Percentiles rank a stretch among this genome's conserved stretches.
These are phyloP conservation scores for Lodderomyces metapsilosis DNA, from an alignment of 1,139 yeast genomes.

Conservation along the genomic window DNA sequence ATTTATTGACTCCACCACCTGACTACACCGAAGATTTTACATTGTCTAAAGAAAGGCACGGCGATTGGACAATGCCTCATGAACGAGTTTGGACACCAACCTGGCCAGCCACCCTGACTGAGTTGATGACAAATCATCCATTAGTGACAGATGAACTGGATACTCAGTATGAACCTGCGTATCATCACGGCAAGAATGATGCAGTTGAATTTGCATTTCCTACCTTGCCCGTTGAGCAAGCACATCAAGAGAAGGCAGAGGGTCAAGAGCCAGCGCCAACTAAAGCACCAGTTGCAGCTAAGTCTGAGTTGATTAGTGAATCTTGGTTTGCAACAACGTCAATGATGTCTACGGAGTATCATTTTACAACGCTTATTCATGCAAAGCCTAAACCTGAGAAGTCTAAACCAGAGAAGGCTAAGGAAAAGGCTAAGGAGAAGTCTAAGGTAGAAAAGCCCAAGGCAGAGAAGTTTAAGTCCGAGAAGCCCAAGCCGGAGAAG, in stretches of 20 bases:
- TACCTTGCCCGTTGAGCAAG: background rate
- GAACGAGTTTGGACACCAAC: conserved; percentile 1
- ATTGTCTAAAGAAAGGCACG: conserved; percentile 1
- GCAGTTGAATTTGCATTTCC: background rate
- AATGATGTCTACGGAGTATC: background rate
- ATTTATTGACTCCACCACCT: background rate
- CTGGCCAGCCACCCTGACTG: background rate
- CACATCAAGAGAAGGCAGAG: background rate
- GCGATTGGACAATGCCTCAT: conserved; percentile 2
- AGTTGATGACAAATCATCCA: background rate
- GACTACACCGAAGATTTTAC: background rate
- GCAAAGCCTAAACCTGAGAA: background rate
- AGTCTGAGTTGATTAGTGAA: background rate
- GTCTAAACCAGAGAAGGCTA: background rate
- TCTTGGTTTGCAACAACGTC: conserved; percentile 3
- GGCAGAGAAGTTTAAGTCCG: background rate
- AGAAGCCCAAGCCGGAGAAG: background rate
- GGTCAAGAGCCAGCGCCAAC: background rate
- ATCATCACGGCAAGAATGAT: background rate
- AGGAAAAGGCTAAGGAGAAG: background rate
- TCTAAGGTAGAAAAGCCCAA: background rate
- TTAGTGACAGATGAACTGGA: background rate
- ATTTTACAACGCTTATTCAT: conserved; percentile 1
- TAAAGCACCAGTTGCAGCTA: background rate
- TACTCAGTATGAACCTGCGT: background rate